Evolutionary conservation across 345 rosid genomes (phyloP).

Genomic region (Eucalyptus camaldulensis): DNA sequence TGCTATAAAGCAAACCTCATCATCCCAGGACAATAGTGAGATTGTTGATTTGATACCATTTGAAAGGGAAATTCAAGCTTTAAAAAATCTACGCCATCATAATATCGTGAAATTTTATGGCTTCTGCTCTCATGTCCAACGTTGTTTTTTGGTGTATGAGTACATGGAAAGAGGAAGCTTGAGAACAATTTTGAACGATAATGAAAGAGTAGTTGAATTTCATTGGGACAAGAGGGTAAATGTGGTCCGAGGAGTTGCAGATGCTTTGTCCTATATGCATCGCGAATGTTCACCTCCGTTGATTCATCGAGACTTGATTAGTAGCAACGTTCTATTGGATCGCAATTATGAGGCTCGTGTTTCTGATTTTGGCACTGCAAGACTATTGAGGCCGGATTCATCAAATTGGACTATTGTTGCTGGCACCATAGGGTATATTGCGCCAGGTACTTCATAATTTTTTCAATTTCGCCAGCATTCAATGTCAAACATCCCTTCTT

Average conservation of each 20-base stretch:
- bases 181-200: neutral
- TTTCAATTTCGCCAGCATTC: fast-evolving
- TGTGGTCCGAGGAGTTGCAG: neutral
- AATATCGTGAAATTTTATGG: neutral
- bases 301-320: neutral
- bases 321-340: neutral
- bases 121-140: neutral
- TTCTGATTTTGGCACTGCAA: neutral
- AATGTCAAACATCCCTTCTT: neutral
- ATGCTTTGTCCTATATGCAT: neutral
- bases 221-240: neutral
- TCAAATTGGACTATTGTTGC: neutral
- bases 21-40: neutral
- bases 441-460: neutral
- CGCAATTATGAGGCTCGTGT: neutral
- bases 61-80: neutral
- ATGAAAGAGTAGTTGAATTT: neutral
- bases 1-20: neutral
- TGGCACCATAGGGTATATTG: neutral
- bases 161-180: neutral
- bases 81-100: neutral
- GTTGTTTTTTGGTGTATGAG: neutral
- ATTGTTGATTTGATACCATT: neutral
- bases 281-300: neutral
- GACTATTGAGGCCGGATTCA: neutral